Evolutionary conservation across 768 basidiomycete genomes (phyloP), one percentile per base, ranked within the genome.

Genomic region (Mrakia blollopis): DNA sequence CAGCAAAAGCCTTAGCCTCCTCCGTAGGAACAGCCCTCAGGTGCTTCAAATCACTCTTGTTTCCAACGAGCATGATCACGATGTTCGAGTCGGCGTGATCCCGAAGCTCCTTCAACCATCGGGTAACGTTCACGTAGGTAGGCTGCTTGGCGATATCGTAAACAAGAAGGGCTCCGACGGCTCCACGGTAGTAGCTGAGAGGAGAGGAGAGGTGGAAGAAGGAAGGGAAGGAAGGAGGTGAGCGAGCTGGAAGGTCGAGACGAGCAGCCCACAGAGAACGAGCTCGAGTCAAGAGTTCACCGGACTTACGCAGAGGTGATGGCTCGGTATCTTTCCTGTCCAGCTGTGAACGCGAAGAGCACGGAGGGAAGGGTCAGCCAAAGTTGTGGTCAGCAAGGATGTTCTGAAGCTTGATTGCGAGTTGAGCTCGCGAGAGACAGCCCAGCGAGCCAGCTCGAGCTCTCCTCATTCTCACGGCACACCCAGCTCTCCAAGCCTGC

Each of bases 31-130:
- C 95, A 61, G 95, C 96, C 79, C 97, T 87, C 81, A 98, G 84
- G 83, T 98, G 97, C 86, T 97, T 94, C 87, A 99, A 90, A 88
- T 99, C 97, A 83, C 93, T 94, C 91, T 99, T 98, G 87, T 98
- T 98, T 18, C 94, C 94, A 16, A 96, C 93, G 54, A 95, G 88
- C 93, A 94, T 94, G 83, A 96, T 96, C 72, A 92, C 93, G 78
- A 94, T 94, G 86, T 91, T 94, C 73, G 91, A 90, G 78, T 86
- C 85, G 74, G 95, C 94, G 82, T 98, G 94, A 83, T 98, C 94
- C 78, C 94, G 89, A 70, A 98, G 87, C 84, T 98, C 95, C 87
- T 98, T 97, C 85, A 98, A 86, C 95, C 95, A 98, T 85, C 95
- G 88, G 72, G 89, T 91, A 65, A 98, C 93, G 83, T 93, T 96